Base-by-base conservation (phyloP, 2,329 filamentous ascomycete genomes). In the Trichoderma asperellum region DNA sequence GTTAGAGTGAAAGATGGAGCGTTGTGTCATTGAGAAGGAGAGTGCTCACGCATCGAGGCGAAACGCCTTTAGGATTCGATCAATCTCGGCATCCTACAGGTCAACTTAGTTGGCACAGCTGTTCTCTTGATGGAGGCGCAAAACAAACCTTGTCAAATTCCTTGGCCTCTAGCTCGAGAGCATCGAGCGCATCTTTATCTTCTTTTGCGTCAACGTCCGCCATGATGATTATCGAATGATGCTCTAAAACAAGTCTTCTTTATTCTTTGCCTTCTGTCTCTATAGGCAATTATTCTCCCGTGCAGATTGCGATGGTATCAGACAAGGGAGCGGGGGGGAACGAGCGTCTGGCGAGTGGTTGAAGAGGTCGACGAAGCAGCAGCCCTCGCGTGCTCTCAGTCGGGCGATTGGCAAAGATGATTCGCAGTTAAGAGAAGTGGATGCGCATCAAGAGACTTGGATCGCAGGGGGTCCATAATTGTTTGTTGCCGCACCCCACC, bases 31-130 rank as follows among this genome's bases (percentile, higher is more conserved):
- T 16, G 53, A 16, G 47, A 21, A 7, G 5, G 1, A 40, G 7
- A 8, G 57, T 12, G 77, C 83, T 74, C 78, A 86, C 84, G 87
- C 87, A 78, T 89, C 85, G 21, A 89, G 88, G 75, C 91, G 89
- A 81, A 99, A 99, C 59, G 94, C 92, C 76, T 91, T 92, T 74
- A 97, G 86, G 74, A 99, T 99, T 71, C 95, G 92, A 77, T 97
- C 93, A 76, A 98, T 98, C 79, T 98, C 95, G 70, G 92, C 91
- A 86, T 98, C 96, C 92, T 97, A 3, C 11, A 68, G 3, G 43
- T 70, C 79, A 79, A 21, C 3, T 57, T 40, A 24, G 57, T 43
- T n/a, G n/a, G 43, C 29, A 8, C 3, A 4, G 8, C n/a, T 4
- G 47, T 6, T 11, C 4, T 12, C 12, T 27, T 21, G 29, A 14